Base-by-base conservation (phyloP, 257 asterid genomes). In the Solanum ahanhuiri region DNA sequence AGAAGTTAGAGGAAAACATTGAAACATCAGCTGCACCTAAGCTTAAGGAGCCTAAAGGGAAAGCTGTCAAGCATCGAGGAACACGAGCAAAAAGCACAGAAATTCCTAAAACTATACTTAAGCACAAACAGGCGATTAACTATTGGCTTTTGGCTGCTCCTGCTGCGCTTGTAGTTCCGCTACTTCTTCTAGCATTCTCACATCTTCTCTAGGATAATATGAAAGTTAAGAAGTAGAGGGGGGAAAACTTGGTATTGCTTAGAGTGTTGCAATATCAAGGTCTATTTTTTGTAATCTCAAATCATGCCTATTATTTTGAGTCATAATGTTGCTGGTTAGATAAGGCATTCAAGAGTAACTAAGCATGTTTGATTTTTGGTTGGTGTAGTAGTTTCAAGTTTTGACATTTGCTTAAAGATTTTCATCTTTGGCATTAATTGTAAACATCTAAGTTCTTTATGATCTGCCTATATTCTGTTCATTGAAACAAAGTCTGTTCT, bases 91-190 rank as follows among this genome's bases (percentile, higher is more conserved):
- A 91, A 88, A 98, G 94, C 5, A 35, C 83, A 2, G 95, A 93
- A 15, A 94, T 95, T 64, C 98, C 97, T 0, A 96, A 92, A 89
- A 90, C 90, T 69, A 88, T 93, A 72, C 94, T 95, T 37, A 95
- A 93, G 83, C 98, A 98, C 84, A 97, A 94, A 91, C 95, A 97
- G 89, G 91, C 93, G 6, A 91, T 93, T 2, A 95, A 95, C 90
- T 93, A 94, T 66, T 93, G 96, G 98, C 10, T 90, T 23, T 95
- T 93, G 94, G 96, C 91, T n/a, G 93, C 79, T 88, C 89, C 98
- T 23, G 96, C 93, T 35, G 98, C 94, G 2, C 18, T 90, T 31
- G 92, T 85, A 45, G 83, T 88, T 14, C 71, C 92, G 33, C 86
- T 92, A 86, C 92, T 95, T 6, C 31, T 91, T 67, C 89, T 89